These are phyloP conservation scores for Tephrocybe rancida DNA, from an alignment of 768 basidiomycete species.

Conservation along the genomic window DNA sequence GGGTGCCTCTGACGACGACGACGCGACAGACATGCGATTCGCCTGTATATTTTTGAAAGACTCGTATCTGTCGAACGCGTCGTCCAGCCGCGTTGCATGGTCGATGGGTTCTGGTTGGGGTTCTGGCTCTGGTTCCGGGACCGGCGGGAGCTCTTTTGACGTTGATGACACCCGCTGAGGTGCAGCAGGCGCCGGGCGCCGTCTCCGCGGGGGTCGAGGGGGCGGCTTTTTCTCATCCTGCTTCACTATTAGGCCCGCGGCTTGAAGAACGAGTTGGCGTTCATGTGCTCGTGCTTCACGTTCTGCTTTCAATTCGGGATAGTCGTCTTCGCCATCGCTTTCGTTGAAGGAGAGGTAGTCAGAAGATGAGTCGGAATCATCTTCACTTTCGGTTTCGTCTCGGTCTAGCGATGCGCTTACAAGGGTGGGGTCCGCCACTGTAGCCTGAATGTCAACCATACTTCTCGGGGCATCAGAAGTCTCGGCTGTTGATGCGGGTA, in stretches of 20 bases:
- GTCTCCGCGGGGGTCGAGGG: slow-evolving; percentile 37
- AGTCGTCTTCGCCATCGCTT: slow-evolving; percentile 32
- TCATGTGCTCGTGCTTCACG: slow-evolving; percentile 69
- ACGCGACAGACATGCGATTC: slow-evolving; percentile 62
- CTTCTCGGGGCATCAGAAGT: slow-evolving; percentile 7
- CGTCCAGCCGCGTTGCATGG: slow-evolving; percentile 58
- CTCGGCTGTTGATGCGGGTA: background rate
- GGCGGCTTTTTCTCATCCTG: slow-evolving; percentile 52
- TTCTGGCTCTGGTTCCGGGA: slow-evolving; percentile 36
- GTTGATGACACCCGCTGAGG: slow-evolving; percentile 35
- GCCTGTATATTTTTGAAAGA: slow-evolving; percentile 64
- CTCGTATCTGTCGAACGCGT: slow-evolving; percentile 91
- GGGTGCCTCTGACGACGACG: slow-evolving; percentile 32
- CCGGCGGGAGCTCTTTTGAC: slow-evolving; percentile 56
- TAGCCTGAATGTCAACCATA: background rate
- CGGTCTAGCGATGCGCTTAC: slow-evolving; percentile 7
- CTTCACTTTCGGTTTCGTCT: slow-evolving; percentile 27
- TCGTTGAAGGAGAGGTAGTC: slow-evolving; percentile 42
- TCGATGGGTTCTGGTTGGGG: slow-evolving; percentile 29
- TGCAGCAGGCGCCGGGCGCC: slow-evolving; percentile 52
- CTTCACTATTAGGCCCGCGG: slow-evolving; percentile 83
- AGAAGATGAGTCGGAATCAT: slow-evolving; percentile 22
- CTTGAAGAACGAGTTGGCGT: slow-evolving; percentile 80
- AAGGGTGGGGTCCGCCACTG: slow-evolving; percentile 2
- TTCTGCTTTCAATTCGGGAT: slow-evolving; percentile 50